Evolutionary conservation across 192 early-diverging fungal species (phyloP).

Genomic region (Entomortierella beljakovae): DNA sequence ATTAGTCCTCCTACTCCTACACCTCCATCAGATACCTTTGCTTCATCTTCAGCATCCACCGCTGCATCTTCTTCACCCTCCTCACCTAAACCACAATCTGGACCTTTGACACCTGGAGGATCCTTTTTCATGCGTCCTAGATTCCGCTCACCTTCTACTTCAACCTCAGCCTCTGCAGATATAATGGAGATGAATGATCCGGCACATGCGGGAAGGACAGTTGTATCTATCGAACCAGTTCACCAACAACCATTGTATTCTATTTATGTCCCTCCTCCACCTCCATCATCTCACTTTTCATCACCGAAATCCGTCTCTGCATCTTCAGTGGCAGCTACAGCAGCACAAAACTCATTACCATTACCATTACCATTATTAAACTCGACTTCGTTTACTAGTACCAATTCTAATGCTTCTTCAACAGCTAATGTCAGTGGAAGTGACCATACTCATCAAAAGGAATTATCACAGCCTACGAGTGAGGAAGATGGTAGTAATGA

Average conservation of each 20-base stretch:
- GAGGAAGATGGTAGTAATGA: neutral
- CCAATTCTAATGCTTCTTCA: slow-evolving; percentile 1
- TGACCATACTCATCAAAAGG: slow-evolving; percentile 1
- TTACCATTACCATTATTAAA: neutral
- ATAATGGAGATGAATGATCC: slow-evolving; percentile 55
- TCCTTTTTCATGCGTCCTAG: slow-evolving; percentile 36
- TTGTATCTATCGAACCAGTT: slow-evolving; percentile 42
- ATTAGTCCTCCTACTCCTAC: slow-evolving; percentile 28
- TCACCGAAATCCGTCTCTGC: slow-evolving; percentile 5
- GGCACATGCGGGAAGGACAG: slow-evolving; percentile 24
- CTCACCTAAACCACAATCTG: neutral
- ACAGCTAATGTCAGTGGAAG: neutral
- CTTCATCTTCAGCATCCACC: slow-evolving; percentile 1
- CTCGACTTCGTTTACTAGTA: neutral
- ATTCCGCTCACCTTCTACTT: slow-evolving; percentile 34
- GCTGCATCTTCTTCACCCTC: neutral
- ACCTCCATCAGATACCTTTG: neutral
- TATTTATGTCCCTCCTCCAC: slow-evolving; percentile 37
- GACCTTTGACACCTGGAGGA: slow-evolving; percentile 22
- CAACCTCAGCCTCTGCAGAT: slow-evolving; percentile 16
- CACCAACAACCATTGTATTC: slow-evolving; percentile 44
- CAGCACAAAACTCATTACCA: neutral
- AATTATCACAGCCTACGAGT: neutral
- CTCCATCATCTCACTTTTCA: neutral
- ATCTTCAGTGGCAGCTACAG: neutral